Evolutionary conservation across 169 alveolate species (phyloP), one percentile per base, ranked within the genome.

Genomic region (Plasmodium ovale): DNA sequence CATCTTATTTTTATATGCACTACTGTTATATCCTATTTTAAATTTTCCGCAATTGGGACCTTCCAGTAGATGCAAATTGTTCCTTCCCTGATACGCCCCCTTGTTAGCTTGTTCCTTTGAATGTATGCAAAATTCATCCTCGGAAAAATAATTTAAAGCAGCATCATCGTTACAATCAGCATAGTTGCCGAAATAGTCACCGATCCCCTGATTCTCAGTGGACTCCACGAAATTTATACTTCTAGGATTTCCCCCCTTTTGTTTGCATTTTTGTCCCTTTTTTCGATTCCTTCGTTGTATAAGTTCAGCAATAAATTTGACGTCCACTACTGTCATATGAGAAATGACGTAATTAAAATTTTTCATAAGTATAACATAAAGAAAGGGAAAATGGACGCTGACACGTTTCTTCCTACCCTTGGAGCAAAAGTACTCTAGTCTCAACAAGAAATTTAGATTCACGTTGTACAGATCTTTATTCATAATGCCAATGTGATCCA

Each of bases 381-480:
- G 49, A 42, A 49, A 82, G 25, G 90, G 90, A 39, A 82, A 64
- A 35, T 47, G 29, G 5, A 47, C 71, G n/a, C 29, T 64, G 19
- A 82, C 35, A 47, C 37, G 35, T 27, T 64, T 82, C 23, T 65
- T 64, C 31, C 53, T 82, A 6, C 65, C 39, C 35, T 82, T 29
- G 14, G 62, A 21, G 42, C 67, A 65, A 31, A 19, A 25, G 42
- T 82, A 82, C 12, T 64, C 79, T 37, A 29, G 10, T 53, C 65
- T 82, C 23, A 82, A 65, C 37, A 82, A 49, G 65, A 82, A 82
- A 56, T 82, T 82, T 12, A 82, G 65, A 67, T 82, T 82, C 23
- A 82, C 16, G 65, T 82, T 82, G 58, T 82, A 82, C 3, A 82
- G 44, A 82, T 82, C 90, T 35, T 82, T 82, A 58, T 82, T 82